These are phyloP conservation scores for Stagonosporopsis cucurbitacearum DNA, from an alignment of 2,329 filamentous ascomycete genomes.

Conservation along the genomic window DNA sequence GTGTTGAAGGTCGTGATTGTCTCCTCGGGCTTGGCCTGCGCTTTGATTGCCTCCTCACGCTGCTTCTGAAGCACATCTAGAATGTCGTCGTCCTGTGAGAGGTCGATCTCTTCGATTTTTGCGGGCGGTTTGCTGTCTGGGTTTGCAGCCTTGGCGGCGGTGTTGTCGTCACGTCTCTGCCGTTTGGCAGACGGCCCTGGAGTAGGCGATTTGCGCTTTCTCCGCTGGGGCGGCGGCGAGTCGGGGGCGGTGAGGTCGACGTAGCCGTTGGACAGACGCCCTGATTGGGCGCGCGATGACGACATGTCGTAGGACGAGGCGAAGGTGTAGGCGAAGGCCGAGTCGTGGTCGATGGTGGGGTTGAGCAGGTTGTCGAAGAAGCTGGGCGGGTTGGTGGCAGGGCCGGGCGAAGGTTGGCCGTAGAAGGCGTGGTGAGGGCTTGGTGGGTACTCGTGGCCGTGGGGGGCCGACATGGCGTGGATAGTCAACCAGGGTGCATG, in stretches of 20 bases:
- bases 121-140: constrained; percentile 14
- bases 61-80: constrained; percentile 60
- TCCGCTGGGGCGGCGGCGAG: constrained; percentile 25
- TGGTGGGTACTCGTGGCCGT: constrained; percentile 1
- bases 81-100: constrained; percentile 54
- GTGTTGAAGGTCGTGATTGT: constrained; percentile 53
- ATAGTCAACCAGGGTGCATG: not conserved
- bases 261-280: constrained; percentile 44
- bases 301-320: constrained; percentile 26
- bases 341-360: constrained; percentile 5
- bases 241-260: constrained; percentile 39
- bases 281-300: constrained; percentile 24
- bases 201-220: constrained; percentile 30
- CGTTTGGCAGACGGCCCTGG: constrained; percentile 45
- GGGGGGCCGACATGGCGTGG: constrained; percentile 12
- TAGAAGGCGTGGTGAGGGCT: not conserved
- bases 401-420: not conserved
- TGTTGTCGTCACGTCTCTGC: constrained; percentile 30
- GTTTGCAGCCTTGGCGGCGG: constrained; percentile 1
- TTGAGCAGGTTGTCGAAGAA: constrained; percentile 19
- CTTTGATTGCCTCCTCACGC: constrained; percentile 58
- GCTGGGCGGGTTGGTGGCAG: not conserved
- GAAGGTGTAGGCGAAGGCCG: constrained; percentile 12
- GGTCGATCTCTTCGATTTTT: constrained; percentile 58
- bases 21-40: constrained; percentile 50